A percentile compares a stretch with the other conserved stretches of the same genome.
Conservation (phyloP, 73 alveolate genomes). For the Paraurostyla sp. region DNA sequence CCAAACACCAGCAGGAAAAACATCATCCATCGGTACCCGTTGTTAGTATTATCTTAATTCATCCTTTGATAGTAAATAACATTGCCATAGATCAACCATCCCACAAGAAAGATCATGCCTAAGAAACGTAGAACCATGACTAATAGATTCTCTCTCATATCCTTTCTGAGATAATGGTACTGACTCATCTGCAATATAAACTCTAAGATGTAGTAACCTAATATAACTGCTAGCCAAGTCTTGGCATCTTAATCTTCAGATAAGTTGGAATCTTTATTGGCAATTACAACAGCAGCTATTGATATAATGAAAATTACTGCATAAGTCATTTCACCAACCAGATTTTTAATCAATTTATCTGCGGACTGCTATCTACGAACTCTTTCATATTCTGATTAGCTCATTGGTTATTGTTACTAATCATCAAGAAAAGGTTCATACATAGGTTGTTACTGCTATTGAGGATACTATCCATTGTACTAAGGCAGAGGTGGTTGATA, state of each 20-base stretch:
- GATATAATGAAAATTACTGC: background rate
- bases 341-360: background rate
- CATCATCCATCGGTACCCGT: conserved; percentile 1
- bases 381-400: background rate
- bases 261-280: background rate
- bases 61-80: conserved; percentile 36
- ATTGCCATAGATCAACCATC: conserved; percentile 63
- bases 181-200: conserved; percentile 15
- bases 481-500: background rate
- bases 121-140: background rate
- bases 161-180: background rate
- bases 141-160: background rate
- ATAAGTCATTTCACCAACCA: conserved; percentile 35
- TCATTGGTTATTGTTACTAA: background rate
- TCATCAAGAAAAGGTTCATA: background rate
- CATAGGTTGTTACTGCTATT: background rate
- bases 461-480: background rate
- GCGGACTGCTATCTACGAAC: background rate
- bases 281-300: background rate
- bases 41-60: background rate
- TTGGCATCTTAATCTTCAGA: background rate
- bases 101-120: conserved; percentile 22
- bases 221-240: conserved; percentile 30
- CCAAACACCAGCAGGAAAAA: conserved; percentile 36
- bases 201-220: conserved; percentile 20